Conservation (phyloP, 345 rosid genomes). For the Populus euphratica region DNA sequence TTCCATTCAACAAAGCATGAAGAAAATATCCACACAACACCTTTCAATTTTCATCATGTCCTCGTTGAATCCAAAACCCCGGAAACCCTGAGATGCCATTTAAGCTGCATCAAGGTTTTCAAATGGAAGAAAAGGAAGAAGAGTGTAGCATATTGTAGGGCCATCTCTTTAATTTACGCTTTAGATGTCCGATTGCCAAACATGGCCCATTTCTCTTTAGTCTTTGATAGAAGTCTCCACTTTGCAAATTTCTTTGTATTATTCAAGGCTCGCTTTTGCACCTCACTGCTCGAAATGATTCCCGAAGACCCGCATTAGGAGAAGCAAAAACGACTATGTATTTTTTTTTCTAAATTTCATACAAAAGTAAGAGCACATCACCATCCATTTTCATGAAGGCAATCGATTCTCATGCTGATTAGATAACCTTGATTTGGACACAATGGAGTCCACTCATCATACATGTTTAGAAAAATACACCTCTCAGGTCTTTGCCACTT, state of each 20-base stretch:
- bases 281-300: conserved; percentile 35
- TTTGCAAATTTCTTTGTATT: conserved; percentile 23
- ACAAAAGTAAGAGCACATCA: conserved; percentile 5
- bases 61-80: not conserved
- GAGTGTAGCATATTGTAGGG: conserved; percentile 11
- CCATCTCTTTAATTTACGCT: conserved; percentile 4
- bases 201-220: conserved; percentile 15
- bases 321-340: not conserved
- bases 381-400: conserved; percentile 3
- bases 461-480: not conserved
- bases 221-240: conserved; percentile 26
- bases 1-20: not conserved
- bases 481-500: not conserved
- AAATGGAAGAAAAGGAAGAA: not conserved
- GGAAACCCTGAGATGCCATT: not conserved
- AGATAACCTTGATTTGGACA: conserved; percentile 34
- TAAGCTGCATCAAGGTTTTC: conserved; percentile 6
- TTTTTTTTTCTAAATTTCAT: conserved; percentile 11
- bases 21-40: not conserved
- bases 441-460: conserved; percentile 39
- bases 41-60: not conserved
- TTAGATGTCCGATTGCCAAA: conserved; percentile 15
- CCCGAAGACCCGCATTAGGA: conserved; percentile 24
- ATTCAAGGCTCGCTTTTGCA: conserved; percentile 22
- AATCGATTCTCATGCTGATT: conserved; percentile 26